Conservation (phyloP, 495 filamentous ascomycete species). For the Penicillium simplicissimum region DNA sequence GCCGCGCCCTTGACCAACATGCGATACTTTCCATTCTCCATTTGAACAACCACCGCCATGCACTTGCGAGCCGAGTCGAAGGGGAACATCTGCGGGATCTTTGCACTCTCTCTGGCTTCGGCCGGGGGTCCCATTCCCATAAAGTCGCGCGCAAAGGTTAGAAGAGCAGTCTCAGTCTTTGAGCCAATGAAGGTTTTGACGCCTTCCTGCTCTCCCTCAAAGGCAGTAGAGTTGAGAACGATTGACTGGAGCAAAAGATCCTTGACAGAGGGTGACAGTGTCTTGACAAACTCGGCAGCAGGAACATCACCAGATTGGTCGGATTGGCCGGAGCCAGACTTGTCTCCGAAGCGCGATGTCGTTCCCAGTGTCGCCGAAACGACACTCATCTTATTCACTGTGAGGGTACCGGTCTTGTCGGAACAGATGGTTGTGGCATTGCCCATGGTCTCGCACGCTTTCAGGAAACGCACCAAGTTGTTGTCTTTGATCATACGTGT, state of each 20-base stretch:
- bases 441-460: slow-evolving; percentile 98
- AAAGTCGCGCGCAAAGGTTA: slow-evolving; percentile 71
- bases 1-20: slow-evolving; percentile 89
- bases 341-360: slow-evolving; percentile 65
- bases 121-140: slow-evolving; percentile 72
- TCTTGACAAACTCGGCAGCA: slow-evolving; percentile 58
- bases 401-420: slow-evolving; percentile 96
- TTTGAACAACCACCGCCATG: slow-evolving; percentile 77
- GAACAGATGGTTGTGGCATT: slow-evolving; percentile 96
- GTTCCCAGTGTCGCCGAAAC: slow-evolving; percentile 77
- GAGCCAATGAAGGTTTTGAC: slow-evolving; percentile 75
- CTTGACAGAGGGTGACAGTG: slow-evolving; percentile 59
- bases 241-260: slow-evolving; percentile 72
- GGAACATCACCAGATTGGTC: slow-evolving; percentile 43
- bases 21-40: slow-evolving; percentile 64
- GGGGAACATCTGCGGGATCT: slow-evolving; percentile 72
- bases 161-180: slow-evolving; percentile 85
- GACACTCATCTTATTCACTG: slow-evolving; percentile 88
- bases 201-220: slow-evolving; percentile 75
- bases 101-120: slow-evolving; percentile 69
- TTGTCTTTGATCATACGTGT: slow-evolving; percentile 95
- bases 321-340: slow-evolving; percentile 29
- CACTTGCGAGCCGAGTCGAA: slow-evolving; percentile 88
- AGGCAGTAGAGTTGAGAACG: slow-evolving; percentile 83
- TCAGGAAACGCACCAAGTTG: slow-evolving; percentile 85